Evolutionary conservation across 176 grass and related monocot species (phyloP).

Genomic region (Dactylis glomerata): DNA sequence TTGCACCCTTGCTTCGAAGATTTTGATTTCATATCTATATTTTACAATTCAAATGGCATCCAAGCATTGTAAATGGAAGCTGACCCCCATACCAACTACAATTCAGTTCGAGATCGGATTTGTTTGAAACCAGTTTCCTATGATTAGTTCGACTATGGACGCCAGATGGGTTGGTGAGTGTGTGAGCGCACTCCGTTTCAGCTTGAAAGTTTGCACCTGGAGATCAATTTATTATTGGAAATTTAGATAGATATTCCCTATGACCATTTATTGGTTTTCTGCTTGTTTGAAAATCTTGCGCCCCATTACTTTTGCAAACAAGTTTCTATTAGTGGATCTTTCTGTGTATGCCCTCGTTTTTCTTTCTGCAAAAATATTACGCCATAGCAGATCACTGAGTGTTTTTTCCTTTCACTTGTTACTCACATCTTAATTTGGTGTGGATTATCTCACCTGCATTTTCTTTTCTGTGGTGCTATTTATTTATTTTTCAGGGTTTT

Average conservation of each 20-base stretch:
- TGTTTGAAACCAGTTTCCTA: not conserved
- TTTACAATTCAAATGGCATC: not conserved
- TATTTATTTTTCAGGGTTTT: not conserved
- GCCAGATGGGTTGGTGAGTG: not conserved
- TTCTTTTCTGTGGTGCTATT: not conserved
- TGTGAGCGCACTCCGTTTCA: not conserved
- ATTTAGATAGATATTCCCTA: not conserved
- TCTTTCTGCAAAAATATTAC: not conserved
- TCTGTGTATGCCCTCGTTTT: not conserved
- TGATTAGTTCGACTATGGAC: not conserved
- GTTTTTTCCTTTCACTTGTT: not conserved
- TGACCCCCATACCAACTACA: not conserved
- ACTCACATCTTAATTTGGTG: not conserved
- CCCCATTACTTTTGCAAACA: not conserved
- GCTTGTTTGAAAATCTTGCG: not conserved
- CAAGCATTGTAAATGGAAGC: not conserved
- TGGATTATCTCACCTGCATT: not conserved
- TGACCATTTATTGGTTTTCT: not conserved
- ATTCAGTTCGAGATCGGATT: not conserved
- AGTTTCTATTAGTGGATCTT: not conserved
- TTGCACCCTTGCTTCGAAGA: not conserved
- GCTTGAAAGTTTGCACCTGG: not conserved
- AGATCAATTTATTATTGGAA: not conserved
- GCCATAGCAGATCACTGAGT: not conserved
- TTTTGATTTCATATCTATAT: not conserved